These are phyloP conservation scores for Scytalidium lignicola DNA, from an alignment of 2,329 filamentous ascomycete species.

Conservation along the genomic window DNA sequence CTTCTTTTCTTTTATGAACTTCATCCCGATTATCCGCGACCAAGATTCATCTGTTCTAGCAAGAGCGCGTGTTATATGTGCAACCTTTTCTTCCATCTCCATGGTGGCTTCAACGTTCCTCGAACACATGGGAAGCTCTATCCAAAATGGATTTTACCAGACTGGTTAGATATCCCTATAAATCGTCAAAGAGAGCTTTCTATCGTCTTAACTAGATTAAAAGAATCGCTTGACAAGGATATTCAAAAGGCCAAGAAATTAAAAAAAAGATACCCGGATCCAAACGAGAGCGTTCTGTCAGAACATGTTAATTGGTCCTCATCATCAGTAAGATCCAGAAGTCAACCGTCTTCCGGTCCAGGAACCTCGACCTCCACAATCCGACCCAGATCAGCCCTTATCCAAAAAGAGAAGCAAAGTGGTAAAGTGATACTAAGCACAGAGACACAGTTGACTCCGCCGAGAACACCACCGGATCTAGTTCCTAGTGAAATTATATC, in stretches of 20 bases:
- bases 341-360: neutral
- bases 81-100: constrained; percentile 38
- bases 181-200: constrained; percentile 5
- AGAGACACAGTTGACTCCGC: constrained; percentile 9
- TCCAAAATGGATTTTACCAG: constrained; percentile 38
- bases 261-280: constrained; percentile 7
- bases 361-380: constrained; percentile 9
- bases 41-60: constrained; percentile 41
- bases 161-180: constrained; percentile 16
- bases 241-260: constrained; percentile 5
- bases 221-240: constrained; percentile 9
- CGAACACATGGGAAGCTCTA: constrained; percentile 41
- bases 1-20: constrained; percentile 39
- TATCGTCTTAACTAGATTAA: constrained; percentile 5
- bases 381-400: constrained; percentile 1
- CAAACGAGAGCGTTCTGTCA: constrained; percentile 12
- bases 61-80: constrained; percentile 49
- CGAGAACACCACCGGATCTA: constrained; percentile 5
- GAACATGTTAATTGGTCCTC: constrained; percentile 9
- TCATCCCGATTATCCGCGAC: constrained; percentile 20
- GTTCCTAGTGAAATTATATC: neutral
- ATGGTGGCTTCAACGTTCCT: constrained; percentile 36
- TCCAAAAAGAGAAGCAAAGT: neutral
- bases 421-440: constrained; percentile 1
- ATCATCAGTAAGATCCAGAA: neutral